Percentiles rank a stretch among this genome's conserved stretches.
Conservation (phyloP, 306 rosid genomes). For the Trifolium repens region DNA sequence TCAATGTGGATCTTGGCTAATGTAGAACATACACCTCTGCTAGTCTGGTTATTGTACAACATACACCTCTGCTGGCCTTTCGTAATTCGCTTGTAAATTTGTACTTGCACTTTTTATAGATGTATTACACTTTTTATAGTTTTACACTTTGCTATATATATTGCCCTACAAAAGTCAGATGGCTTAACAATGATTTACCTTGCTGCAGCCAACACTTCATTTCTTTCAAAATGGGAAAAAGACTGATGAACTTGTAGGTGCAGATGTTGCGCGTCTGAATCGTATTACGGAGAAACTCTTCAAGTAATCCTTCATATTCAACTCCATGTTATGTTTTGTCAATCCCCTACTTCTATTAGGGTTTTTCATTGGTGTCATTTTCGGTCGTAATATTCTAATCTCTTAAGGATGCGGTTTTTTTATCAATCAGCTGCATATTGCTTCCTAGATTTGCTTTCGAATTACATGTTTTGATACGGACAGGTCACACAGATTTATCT, state of each 20-base stretch:
- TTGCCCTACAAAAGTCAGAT: background rate
- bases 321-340: conserved; percentile 24
- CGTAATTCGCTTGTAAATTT: background rate
- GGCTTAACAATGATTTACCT: conserved; percentile 24
- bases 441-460: conserved; percentile 21
- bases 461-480: background rate
- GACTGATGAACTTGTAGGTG: conserved; percentile 76
- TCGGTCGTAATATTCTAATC: conserved; percentile 5
- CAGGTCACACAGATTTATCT: background rate
- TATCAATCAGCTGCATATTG: conserved; percentile 31
- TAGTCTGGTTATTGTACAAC: background rate
- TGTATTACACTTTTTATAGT: background rate
- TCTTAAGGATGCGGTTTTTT: conserved; percentile 17
- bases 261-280: conserved; percentile 60
- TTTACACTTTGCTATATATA: background rate
- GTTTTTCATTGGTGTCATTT: conserved; percentile 33
- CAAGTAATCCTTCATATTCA: conserved; percentile 56
- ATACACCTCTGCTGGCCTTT: background rate
- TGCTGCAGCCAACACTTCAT: conserved; percentile 82
- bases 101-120: background rate
- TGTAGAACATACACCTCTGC: background rate
- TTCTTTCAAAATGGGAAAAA: conserved; percentile 75
- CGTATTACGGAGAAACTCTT: conserved; percentile 63
- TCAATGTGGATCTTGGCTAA: conserved; percentile 23
- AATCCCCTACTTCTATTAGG: background rate